Evolutionary conservation across 495 filamentous ascomycete species (phyloP).

Genomic region (Talaromyces trachyspermus): DNA sequence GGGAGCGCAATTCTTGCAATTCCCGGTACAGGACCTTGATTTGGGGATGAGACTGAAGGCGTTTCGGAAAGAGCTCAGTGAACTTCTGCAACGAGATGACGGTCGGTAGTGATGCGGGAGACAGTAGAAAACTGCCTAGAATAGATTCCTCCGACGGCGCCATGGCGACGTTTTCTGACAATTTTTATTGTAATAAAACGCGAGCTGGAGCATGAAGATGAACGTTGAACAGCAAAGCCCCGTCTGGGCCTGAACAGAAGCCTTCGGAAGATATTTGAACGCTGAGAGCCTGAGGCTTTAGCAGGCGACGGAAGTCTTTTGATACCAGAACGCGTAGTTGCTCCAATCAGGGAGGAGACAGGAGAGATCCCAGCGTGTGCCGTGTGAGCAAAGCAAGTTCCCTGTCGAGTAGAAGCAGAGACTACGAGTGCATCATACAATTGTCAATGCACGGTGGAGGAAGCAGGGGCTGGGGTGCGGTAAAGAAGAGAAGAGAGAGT

Average conservation of each 20-base stretch:
- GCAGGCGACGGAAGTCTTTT: no score
- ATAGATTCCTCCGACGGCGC: slow-evolving; percentile 65
- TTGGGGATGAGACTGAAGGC: slow-evolving; percentile 61
- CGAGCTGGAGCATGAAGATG: background rate
- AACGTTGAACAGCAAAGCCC: background rate
- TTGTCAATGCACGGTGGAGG: background rate
- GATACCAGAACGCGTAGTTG: background rate
- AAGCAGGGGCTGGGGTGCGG: background rate
- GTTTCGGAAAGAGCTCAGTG: slow-evolving; percentile 64
- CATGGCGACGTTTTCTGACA: slow-evolving; percentile 34
- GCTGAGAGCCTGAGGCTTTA: no score
- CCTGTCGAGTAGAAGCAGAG: no score
- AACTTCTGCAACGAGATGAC: slow-evolving; percentile 69
- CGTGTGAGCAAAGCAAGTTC: background rate
- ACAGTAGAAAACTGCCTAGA: slow-evolving; percentile 68
- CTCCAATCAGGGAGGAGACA: background rate
- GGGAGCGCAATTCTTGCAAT: slow-evolving; percentile 62
- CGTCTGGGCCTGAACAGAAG: no score
- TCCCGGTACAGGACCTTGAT: slow-evolving; percentile 72
- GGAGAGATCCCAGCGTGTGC: background rate
- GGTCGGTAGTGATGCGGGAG: slow-evolving; percentile 63
- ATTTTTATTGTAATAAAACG: background rate
- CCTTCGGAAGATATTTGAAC: no score
- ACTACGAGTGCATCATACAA: no score
- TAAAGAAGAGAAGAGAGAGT: background rate